These are phyloP conservation scores for Takakia lepidozioides DNA, from an alignment of 225 moss, liverwort and hornwort species.

Conservation along the genomic window DNA sequence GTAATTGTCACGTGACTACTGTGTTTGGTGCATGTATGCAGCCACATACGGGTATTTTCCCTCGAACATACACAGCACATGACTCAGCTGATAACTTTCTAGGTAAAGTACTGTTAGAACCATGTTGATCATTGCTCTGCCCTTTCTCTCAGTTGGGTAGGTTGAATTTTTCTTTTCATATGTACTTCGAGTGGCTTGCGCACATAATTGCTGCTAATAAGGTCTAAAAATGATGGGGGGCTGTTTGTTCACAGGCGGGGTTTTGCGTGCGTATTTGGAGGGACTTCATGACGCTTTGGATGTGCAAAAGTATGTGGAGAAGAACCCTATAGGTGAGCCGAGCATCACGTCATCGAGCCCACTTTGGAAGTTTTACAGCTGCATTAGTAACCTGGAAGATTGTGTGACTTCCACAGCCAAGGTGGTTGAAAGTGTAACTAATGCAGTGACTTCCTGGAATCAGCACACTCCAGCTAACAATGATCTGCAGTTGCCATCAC, in stretches of 20 bases:
- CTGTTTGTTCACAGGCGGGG: slow-evolving; percentile 10
- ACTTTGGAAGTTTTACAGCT: slow-evolving; percentile 28
- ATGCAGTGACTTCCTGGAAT: too few relatives aligned
- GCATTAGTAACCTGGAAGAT: slow-evolving; percentile 10
- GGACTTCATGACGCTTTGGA: slow-evolving; percentile 31
- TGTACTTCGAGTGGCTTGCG: background rate
- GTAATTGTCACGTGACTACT: slow-evolving; percentile 1
- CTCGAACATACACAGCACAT: slow-evolving; percentile 52
- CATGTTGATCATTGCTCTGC: background rate
- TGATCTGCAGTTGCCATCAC: too few relatives aligned
- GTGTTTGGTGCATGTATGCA: slow-evolving; percentile 6
- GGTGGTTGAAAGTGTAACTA: too few relatives aligned
- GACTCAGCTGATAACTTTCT: slow-evolving; percentile 45
- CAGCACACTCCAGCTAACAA: too few relatives aligned
- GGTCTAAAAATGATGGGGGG: too few relatives aligned
- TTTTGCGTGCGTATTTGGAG: slow-evolving; percentile 47
- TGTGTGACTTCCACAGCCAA: too few relatives aligned
- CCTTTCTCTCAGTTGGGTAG: background rate
- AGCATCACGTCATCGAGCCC: slow-evolving; percentile 41
- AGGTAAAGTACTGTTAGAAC: slow-evolving; percentile 5
- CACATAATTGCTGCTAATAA: too few relatives aligned
- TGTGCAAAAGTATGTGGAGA: slow-evolving; percentile 52
- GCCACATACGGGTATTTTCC: slow-evolving; percentile 64
- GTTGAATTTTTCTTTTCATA: background rate
- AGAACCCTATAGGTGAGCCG: slow-evolving; percentile 57